Base-by-base conservation (phyloP, 805 yeast genomes). In the Kodamaea restingae region DNA sequence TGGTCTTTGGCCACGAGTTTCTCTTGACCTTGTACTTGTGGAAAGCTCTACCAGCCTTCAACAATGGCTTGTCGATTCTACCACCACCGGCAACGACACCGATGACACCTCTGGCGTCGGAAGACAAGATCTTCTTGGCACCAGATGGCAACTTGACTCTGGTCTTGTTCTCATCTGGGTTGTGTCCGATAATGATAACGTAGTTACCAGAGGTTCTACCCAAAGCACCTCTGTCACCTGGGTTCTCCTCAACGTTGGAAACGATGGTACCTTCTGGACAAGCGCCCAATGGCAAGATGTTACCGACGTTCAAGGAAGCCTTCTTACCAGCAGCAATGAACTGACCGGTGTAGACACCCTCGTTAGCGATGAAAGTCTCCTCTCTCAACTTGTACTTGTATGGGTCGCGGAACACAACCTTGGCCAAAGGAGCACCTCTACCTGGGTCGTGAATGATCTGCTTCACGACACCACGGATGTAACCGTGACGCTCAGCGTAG, bases 21-120 rank as follows among this genome's bases (percentile, higher is more conserved):
- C 98, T 83, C 95, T 93, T 93, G 65, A 90, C 95, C 78, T 76
- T 90, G 93, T 84, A 90, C 81, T 91, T 91, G 90, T 91, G 96
- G 96, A 83, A 91, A 58, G 98, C 98, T 81, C 95, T 88, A 79
- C 98, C 98, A 70, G 98, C 98, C 87, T 91, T 91, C 72, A 91
- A 84, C 79, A 91, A 79, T 76, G 98, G 98, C 81, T 91, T 91
- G 78, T 91, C 98, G 67, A 88, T 88, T 84, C 98, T 91, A 75
- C 98, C 98, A 81, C 98, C 98, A 79, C 98, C 98, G 67, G 98
- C 83, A 73, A 91, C 90, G 60, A 91, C 95, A 84, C 98, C 98
- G 63, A 91, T 88, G 66, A 90, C 96, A 85, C 98, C 98, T 84
- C 98, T 88, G 63, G 96, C 97, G 57, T 84, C 84, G 50, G 96